phyloP scores from a whole-genome alignment of 208 protist genomes.

The Acanthamoeba lenticulata region DNA sequence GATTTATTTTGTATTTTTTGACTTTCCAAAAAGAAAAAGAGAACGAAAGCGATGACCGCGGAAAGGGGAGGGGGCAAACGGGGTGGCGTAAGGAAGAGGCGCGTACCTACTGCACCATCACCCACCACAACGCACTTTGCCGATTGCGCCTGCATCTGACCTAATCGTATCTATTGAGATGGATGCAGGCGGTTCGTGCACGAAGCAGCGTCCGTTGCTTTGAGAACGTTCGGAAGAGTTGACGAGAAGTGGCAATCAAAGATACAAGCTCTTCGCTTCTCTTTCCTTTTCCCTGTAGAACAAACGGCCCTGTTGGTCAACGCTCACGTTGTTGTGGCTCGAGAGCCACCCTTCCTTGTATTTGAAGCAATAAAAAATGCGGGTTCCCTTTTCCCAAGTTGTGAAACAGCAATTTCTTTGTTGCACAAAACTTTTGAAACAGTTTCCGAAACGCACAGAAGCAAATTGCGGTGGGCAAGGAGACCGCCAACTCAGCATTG shows the following conservation, averaged over 20 bases:
- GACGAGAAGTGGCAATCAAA: too few species aligned
- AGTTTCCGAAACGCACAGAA: too few species aligned
- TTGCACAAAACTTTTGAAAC: neutral
- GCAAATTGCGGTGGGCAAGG: too few species aligned
- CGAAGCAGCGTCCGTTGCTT: too few species aligned
- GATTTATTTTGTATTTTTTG: neutral
- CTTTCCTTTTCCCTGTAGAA: too few species aligned
- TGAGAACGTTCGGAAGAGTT: too few species aligned
- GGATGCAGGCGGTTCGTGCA: neutral
- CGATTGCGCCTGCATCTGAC: slow-evolving; percentile 18
- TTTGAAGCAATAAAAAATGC: too few species aligned
- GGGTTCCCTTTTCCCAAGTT: too few species aligned
- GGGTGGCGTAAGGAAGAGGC: neutral
- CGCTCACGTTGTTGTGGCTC: too few species aligned
- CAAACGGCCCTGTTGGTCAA: too few species aligned
- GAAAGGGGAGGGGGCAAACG: neutral
- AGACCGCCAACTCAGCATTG: neutral
- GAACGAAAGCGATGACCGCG: neutral
- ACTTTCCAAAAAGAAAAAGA: neutral
- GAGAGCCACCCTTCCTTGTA: too few species aligned
- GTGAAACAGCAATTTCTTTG: neutral
- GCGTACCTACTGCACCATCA: slow-evolving; percentile 19
- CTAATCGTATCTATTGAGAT: neutral
- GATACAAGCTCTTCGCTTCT: too few species aligned
- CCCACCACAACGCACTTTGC: slow-evolving; percentile 38